Evolutionary conservation across 2,329 filamentous ascomycete genomes (phyloP).

Genomic region (Raffaelea arxii): DNA sequence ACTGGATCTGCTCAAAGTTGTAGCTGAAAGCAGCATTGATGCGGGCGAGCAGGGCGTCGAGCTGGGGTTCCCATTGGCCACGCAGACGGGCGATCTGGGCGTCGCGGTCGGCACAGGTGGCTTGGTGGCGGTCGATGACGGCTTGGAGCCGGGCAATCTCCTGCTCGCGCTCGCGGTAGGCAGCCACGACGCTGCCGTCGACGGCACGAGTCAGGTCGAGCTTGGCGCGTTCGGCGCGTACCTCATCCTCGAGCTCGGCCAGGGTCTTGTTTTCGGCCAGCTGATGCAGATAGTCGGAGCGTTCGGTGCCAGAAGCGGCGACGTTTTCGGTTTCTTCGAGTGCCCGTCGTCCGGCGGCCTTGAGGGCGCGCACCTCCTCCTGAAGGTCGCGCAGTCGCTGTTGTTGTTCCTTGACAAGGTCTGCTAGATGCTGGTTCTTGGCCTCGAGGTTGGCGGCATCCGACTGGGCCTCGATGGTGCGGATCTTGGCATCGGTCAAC

Average conservation of each 20-base stretch:
- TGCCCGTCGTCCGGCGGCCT: slow-evolving; percentile 16
- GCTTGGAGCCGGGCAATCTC: slow-evolving; percentile 58
- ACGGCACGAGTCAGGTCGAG: slow-evolving; percentile 73
- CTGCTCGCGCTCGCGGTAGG: slow-evolving; percentile 63
- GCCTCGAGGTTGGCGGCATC: slow-evolving; percentile 61
- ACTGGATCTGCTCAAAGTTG: slow-evolving; percentile 90
- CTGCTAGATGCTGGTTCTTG: slow-evolving; percentile 52
- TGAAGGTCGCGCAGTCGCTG: slow-evolving; percentile 27
- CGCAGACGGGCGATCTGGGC: slow-evolving; percentile 56
- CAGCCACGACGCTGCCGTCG: slow-evolving; percentile 63
- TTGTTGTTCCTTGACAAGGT: slow-evolving; percentile 37
- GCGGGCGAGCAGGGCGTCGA: slow-evolving; percentile 66
- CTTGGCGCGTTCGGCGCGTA: slow-evolving; percentile 62
- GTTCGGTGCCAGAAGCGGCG: slow-evolving; percentile 27
- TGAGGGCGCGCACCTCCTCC: slow-evolving; percentile 27
- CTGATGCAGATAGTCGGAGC: slow-evolving; percentile 29
- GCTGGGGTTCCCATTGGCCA: slow-evolving; percentile 68
- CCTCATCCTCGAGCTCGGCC: slow-evolving; percentile 61
- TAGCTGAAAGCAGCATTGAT: slow-evolving; percentile 89
- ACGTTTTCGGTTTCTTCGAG: slow-evolving; percentile 28
- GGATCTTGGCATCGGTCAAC: slow-evolving; percentile 60
- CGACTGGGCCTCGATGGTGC: slow-evolving; percentile 70
- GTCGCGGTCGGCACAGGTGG: slow-evolving; percentile 44
- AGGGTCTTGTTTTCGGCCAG: slow-evolving; percentile 40
- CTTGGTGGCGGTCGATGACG: slow-evolving; percentile 44